phyloP scores from a whole-genome alignment of 2,329 filamentous ascomycete genomes.

The Aureobasidium vineae region DNA sequence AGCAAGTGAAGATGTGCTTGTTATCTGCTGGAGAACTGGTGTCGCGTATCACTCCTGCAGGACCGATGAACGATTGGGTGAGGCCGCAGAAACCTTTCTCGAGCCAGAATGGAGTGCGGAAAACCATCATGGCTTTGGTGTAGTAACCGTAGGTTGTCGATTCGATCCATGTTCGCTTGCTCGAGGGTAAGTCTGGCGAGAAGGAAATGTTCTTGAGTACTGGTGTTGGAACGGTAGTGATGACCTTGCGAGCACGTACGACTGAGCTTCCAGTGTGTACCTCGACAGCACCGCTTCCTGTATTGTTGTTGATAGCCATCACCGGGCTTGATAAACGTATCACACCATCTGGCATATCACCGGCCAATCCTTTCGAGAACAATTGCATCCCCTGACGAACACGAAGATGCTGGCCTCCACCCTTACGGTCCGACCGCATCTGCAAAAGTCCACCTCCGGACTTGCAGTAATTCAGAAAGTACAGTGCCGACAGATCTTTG shows the following conservation, averaged over 20 bases:
- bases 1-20: conserved; percentile 12
- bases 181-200: conserved; percentile 46
- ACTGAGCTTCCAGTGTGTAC: conserved; percentile 36
- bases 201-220: conserved; percentile 50
- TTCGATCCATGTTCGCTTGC: conserved; percentile 42
- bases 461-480: conserved; percentile 57
- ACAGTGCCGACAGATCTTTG: conserved; percentile 52
- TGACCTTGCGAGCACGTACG: conserved; percentile 46
- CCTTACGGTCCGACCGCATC: conserved; percentile 54
- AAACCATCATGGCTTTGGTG: conserved; percentile 53
- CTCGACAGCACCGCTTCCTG: conserved; percentile 27
- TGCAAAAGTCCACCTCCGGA: conserved; percentile 52
- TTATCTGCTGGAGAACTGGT: conserved; percentile 34
- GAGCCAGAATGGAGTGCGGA: conserved; percentile 50
- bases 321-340: conserved; percentile 40
- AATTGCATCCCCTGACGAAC: conserved; percentile 50
- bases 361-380: conserved; percentile 43
- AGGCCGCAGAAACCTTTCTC: conserved; percentile 47
- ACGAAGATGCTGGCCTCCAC: conserved; percentile 55
- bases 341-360: conserved; percentile 35
- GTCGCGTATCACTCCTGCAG: conserved; percentile 50
- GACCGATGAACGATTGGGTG: conserved; percentile 48
- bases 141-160: conserved; percentile 49
- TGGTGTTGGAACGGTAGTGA: conserved; percentile 52
- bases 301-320: conserved; percentile 31